Conservation (phyloP, 306 rosid species). For the Prunus salicina region DNA sequence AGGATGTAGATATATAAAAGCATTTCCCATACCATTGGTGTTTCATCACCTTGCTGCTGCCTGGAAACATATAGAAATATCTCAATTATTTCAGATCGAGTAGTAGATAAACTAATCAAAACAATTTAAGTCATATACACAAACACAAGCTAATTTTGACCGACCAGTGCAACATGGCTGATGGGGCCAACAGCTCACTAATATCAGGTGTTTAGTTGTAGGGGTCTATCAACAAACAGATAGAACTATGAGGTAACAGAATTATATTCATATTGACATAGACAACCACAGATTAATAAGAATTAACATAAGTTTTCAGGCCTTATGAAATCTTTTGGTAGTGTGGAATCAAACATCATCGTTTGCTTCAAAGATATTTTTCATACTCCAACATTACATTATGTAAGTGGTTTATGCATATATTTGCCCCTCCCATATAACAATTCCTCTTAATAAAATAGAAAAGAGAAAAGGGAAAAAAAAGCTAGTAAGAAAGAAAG, state of each 20-base stretch:
- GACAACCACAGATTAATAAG: constrained; percentile 15
- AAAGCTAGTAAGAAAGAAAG: background rate
- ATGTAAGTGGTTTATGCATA: background rate
- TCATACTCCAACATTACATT: background rate
- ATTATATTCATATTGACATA: background rate
- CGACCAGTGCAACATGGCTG: too few species aligned
- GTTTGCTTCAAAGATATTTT: background rate
- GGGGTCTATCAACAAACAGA: too few species aligned
- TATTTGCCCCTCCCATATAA: background rate
- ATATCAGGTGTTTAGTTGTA: too few species aligned
- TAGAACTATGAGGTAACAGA: background rate
- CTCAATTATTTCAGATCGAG: background rate
- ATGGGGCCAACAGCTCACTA: too few species aligned
- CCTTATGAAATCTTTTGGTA: background rate
- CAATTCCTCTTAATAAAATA: too few species aligned
- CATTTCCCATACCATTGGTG: constrained; percentile 95
- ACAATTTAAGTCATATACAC: too few species aligned
- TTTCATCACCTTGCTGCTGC: constrained; percentile 88
- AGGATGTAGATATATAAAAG: constrained; percentile 80
- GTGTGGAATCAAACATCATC: background rate
- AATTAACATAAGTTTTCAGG: background rate
- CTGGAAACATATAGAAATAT: constrained; percentile 33
- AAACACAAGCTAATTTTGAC: too few species aligned
- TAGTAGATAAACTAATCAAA: background rate
- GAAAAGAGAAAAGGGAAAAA: background rate